Evolutionary conservation across 2,329 filamentous ascomycete genomes (phyloP).

Genomic region (Cadophora malorum): DNA sequence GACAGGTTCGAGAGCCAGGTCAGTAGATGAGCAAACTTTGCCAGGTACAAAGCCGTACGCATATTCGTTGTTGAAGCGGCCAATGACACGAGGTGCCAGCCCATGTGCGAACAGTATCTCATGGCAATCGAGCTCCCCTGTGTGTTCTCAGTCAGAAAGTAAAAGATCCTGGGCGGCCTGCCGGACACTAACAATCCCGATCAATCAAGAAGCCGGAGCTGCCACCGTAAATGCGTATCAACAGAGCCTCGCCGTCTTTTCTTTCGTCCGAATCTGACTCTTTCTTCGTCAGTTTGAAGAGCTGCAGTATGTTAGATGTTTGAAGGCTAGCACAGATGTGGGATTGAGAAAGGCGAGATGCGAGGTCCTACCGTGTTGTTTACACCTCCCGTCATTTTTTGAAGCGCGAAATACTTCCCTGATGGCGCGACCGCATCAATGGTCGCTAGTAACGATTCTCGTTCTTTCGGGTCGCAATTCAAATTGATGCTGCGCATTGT

Average conservation of each 20-base stretch:
- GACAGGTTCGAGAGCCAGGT: conserved; percentile 6
- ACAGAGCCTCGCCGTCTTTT: neutral
- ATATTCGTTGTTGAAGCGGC: conserved; percentile 13
- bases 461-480: neutral
- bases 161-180: too few species aligned
- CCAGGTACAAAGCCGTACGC: conserved; percentile 10
- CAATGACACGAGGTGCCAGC: conserved; percentile 10
- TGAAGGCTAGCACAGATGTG: neutral
- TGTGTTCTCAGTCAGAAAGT: neutral
- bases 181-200: conserved; percentile 3
- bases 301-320: neutral
- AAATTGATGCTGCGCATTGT: neutral
- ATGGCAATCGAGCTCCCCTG: conserved; percentile 15
- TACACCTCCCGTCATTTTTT: conserved; percentile 10
- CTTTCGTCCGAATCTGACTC: neutral
- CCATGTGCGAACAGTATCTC: neutral
- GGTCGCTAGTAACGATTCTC: neutral
- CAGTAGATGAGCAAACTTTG: conserved; percentile 9
- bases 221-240: conserved; percentile 11
- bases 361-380: conserved; percentile 10
- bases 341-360: neutral
- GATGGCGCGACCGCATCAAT: neutral
- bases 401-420: neutral
- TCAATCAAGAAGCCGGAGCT: conserved; percentile 6
- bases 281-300: conserved; percentile 2